Percentiles rank a stretch among this genome's conserved stretches.
Evolutionary conservation across 495 filamentous ascomycete species (phyloP).

Genomic region (Umbilicaria muhlenbergii): DNA sequence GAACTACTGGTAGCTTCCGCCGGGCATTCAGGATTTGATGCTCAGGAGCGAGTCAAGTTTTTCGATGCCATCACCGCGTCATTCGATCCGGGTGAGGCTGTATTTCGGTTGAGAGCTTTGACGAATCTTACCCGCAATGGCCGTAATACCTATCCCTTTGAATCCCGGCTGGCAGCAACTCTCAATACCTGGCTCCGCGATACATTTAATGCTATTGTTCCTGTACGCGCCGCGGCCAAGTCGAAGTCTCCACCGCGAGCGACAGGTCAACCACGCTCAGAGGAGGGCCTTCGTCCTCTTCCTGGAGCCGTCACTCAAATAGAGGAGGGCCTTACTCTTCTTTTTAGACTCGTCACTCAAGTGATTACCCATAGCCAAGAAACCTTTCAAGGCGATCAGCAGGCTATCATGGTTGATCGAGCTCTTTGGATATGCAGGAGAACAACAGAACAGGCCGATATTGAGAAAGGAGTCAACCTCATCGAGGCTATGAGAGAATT

Average conservation of each 20-base stretch:
- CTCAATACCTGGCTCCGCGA: constrained; percentile 40
- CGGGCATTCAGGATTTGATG: constrained; percentile 39
- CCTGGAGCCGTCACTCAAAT: too few relatives aligned
- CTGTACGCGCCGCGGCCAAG: neutral
- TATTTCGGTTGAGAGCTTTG: constrained; percentile 45
- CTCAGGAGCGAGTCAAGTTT: constrained; percentile 48
- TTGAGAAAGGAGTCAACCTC: constrained; percentile 58
- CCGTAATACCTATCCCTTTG: constrained; percentile 46
- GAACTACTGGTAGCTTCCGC: constrained; percentile 49
- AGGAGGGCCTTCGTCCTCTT: too few relatives aligned
- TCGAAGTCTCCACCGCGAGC: too few relatives aligned
- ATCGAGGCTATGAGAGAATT: constrained; percentile 72
- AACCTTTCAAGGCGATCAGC: constrained; percentile 49
- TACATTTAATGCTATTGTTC: constrained; percentile 42
- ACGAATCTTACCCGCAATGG: constrained; percentile 46
- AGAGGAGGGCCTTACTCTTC: constrained; percentile 28
- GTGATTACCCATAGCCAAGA: constrained; percentile 75
- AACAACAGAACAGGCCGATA: constrained; percentile 56
- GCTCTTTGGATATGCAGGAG: constrained; percentile 59
- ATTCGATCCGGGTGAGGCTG: constrained; percentile 39
- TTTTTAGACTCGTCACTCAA: constrained; percentile 63
- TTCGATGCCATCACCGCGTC: constrained; percentile 40
- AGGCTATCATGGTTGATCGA: constrained; percentile 48
- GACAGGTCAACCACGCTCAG: too few relatives aligned
- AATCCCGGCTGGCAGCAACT: constrained; percentile 42